A percentile compares a stretch with the other conserved stretches of the same genome.
Evolutionary conservation across 352 stramenopile genomes (phyloP).

Genomic region (Globisporangium radiosum): DNA sequence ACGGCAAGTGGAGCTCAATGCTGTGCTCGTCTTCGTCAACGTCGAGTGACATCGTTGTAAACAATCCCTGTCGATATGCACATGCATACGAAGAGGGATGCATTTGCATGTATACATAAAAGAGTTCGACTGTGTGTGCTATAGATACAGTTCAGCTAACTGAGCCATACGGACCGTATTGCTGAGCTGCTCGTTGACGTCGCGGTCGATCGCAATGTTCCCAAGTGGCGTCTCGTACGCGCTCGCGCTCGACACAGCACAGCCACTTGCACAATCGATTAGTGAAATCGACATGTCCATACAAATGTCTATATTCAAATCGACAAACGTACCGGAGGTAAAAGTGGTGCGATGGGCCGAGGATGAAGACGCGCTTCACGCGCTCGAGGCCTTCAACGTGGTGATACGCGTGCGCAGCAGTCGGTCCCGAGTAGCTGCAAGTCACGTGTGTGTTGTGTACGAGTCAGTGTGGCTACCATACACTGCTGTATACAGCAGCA

Average conservation of each 20-base stretch:
- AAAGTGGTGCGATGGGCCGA: slow-evolving; percentile 95
- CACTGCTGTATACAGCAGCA: neutral
- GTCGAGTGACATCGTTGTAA: slow-evolving; percentile 68
- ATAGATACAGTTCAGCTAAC: neutral
- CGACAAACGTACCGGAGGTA: slow-evolving; percentile 80
- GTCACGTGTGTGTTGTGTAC: no score
- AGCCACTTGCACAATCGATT: slow-evolving; percentile 33
- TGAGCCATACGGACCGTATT: slow-evolving; percentile 35
- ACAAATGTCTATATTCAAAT: neutral
- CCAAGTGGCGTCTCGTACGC: slow-evolving; percentile 93
- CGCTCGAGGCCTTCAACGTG: slow-evolving; percentile 68
- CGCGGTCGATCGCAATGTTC: slow-evolving; percentile 88
- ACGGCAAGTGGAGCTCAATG: slow-evolving; percentile 97
- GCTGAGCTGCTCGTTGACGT: slow-evolving; percentile 87
- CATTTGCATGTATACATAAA: no score
- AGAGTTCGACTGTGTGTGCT: neutral
- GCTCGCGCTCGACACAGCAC: slow-evolving; percentile 75
- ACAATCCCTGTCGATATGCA: slow-evolving; percentile 41
- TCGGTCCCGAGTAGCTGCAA: slow-evolving; percentile 90
- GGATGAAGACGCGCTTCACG: slow-evolving; percentile 85
- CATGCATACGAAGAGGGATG: no score
- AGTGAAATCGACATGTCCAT: neutral
- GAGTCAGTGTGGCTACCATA: neutral
- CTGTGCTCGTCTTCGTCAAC: slow-evolving; percentile 95
- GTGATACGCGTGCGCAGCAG: slow-evolving; percentile 91